Evolutionary conservation across 1,284 basidiomycete genomes (phyloP), one percentile per base, ranked within the genome.

Genomic region (Psilocybe mexicana): DNA sequence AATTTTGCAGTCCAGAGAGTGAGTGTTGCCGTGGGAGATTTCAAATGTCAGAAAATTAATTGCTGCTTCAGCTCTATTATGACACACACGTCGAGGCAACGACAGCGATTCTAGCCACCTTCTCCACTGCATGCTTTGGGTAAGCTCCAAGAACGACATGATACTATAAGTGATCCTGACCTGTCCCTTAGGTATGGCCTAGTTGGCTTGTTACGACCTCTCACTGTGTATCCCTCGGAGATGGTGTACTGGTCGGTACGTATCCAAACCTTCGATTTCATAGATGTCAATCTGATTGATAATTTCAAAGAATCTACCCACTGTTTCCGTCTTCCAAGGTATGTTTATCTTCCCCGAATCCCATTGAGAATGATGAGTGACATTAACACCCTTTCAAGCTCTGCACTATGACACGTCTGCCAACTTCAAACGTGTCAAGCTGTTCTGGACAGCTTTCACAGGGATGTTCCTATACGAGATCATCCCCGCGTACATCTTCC

Each of bases 201-300:
- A 1, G 79, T 85, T 28, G 84, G 83, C 2, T 65, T 85, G 5
- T 69, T 85, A 6, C 78, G 83, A 2, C 83, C 83, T 8, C 75
- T 88, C 45, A 83, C 84, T 0, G 86, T 88, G 14, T 85, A 85
- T 67, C 87, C 87, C 0, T 82, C 84, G n/a, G 82, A 85, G 68
- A 86, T 87, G 84, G 84, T 90, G 30, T 88, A 87, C 70, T 88
- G 87, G 75, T 67, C 54, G 52, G 81, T 82, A 63, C 61, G 79
- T 72, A 38, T 2, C n/a, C 12, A 18, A n/a, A 11, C n/a, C 49
- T 7, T 38, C 33, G 4, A 14, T 25, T 3, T 10, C 10, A n/a
- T 25, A 26, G 42, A 2, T 33, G 14, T 38, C 46, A 25, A 45
- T n/a, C n/a, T n/a, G n/a, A n/a, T n/a, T n/a, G n/a, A n/a, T n/a